Evolutionary conservation across 2,329 filamentous ascomycete species (phyloP).

Genomic region (Thielaviopsis euricoi): DNA sequence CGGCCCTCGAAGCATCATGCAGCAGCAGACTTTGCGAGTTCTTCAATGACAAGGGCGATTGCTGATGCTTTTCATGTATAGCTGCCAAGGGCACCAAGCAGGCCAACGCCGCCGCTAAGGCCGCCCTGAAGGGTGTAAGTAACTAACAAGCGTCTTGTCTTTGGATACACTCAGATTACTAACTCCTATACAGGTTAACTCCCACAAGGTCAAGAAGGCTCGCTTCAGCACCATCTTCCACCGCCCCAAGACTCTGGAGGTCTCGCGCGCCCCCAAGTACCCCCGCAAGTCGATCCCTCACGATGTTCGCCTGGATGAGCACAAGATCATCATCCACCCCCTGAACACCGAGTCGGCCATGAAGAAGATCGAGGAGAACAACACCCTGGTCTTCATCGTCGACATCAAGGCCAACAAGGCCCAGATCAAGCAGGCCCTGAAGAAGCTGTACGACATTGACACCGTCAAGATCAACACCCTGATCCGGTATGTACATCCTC

Average conservation of each 20-base stretch:
- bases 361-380: constrained; percentile 99
- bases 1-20: constrained; percentile 35
- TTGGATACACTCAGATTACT: not conserved
- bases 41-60: constrained; percentile 46
- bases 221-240: constrained; percentile 90
- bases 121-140: constrained; percentile 89
- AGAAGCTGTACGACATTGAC: constrained; percentile 99
- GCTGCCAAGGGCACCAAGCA: constrained; percentile 59
- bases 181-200: constrained; percentile 26
- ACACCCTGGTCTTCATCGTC: constrained; percentile 96
- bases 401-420: constrained; percentile 98
- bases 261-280: constrained; percentile 87
- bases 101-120: constrained; percentile 88
- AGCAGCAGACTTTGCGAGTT: constrained; percentile 66
- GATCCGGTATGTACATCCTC: constrained; percentile 56
- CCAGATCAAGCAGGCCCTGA: constrained; percentile 94
- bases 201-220: constrained; percentile 83
- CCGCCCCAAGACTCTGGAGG: constrained; percentile 87
- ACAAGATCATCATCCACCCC: constrained; percentile 95
- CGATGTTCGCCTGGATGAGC: constrained; percentile 82
- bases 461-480: constrained; percentile 99
- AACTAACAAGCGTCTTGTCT: constrained; percentile 1
- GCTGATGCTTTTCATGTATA: constrained; percentile 46
- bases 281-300: constrained; percentile 88
- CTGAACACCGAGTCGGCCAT: constrained; percentile 99